These are phyloP conservation scores for Magnusiomyces magnusii DNA, from an alignment of 1,139 yeast species.

Conservation along the genomic window DNA sequence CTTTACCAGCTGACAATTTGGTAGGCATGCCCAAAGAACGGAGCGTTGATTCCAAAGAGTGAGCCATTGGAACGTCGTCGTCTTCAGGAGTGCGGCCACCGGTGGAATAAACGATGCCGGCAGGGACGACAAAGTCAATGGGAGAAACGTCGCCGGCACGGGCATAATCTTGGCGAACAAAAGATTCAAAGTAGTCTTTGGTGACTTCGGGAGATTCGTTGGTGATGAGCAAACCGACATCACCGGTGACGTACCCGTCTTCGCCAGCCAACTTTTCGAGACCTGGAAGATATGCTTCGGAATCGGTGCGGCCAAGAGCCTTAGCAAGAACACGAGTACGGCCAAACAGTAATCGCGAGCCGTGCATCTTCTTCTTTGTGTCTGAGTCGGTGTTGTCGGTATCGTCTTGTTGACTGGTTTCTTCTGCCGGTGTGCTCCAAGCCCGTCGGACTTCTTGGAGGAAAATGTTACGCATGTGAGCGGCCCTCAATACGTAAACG, in stretches of 20 bases:
- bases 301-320: conserved; percentile 80
- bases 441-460: conserved; percentile 86
- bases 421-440: conserved; percentile 44
- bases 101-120: conserved; percentile 84
- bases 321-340: conserved; percentile 89
- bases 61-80: conserved; percentile 96
- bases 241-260: conserved; percentile 45
- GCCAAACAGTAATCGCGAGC: conserved; percentile 82
- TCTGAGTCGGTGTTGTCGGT: background rate
- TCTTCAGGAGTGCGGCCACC: conserved; percentile 88
- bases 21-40: conserved; percentile 92
- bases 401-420: background rate
- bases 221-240: conserved; percentile 82
- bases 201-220: conserved; percentile 81
- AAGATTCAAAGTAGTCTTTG: conserved; percentile 71
- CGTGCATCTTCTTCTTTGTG: conserved; percentile 30
- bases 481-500: conserved; percentile 79
- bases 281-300: conserved; percentile 85
- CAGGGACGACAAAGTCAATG: conserved; percentile 75
- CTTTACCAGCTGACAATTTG: conserved; percentile 80
- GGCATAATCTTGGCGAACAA: conserved; percentile 73
- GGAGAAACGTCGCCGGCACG: conserved; percentile 86
- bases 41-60: conserved; percentile 86
- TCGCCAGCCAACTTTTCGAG: conserved; percentile 55
- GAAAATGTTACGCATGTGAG: conserved; percentile 94